Evolutionary conservation across 2,329 filamentous ascomycete genomes (phyloP).

Genomic region (Penicillium freii): DNA sequence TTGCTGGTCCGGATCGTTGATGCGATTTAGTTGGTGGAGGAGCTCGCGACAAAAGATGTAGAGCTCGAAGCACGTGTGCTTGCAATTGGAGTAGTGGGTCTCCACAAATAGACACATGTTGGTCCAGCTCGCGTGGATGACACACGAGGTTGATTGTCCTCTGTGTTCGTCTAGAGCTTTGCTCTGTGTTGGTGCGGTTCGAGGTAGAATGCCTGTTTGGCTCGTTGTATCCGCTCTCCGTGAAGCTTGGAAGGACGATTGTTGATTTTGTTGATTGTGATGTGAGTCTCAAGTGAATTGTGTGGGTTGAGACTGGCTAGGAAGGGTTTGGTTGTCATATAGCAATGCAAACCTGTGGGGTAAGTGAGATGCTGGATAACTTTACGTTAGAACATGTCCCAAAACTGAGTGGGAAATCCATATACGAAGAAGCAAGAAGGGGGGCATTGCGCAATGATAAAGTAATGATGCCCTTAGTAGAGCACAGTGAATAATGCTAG

Average conservation of each 20-base stretch:
- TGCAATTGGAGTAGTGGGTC: slow-evolving; percentile 25
- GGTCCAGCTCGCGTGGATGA: neutral
- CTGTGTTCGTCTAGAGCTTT: neutral
- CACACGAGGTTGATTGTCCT: neutral
- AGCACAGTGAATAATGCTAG: neutral
- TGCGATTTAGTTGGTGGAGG: slow-evolving; percentile 28
- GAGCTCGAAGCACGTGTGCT: slow-evolving; percentile 25
- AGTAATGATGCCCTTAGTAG: neutral
- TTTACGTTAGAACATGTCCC: neutral
- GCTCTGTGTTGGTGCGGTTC: no score
- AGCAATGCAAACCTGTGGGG: no score
- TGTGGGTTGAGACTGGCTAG: neutral
- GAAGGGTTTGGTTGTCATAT: neutral
- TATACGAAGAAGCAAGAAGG: neutral
- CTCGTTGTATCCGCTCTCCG: neutral
- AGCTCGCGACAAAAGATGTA: slow-evolving; percentile 25
- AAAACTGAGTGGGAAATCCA: neutral
- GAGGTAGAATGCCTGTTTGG: neutral
- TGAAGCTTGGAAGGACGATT: neutral
- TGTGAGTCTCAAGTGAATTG: neutral
- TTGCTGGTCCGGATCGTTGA: slow-evolving; percentile 29
- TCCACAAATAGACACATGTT: slow-evolving; percentile 33
- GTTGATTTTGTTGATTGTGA: neutral
- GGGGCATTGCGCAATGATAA: neutral
- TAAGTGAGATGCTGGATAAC: neutral